phyloP scores from a whole-genome alignment of 1,284 basidiomycete genomes.

The Taiwanofungus camphoratus region DNA sequence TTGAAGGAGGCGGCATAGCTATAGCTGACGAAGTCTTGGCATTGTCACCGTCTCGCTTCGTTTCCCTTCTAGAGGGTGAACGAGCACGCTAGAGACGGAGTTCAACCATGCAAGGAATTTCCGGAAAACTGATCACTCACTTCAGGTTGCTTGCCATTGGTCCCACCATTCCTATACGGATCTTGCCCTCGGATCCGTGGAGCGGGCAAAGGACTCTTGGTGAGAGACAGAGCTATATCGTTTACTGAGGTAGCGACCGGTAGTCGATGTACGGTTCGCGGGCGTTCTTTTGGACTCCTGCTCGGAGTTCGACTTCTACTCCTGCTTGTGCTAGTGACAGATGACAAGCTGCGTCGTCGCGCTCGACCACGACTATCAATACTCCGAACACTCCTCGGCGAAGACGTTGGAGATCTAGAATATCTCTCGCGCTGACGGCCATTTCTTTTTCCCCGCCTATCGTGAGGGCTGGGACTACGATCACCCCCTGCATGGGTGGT shows the following conservation, averaged over 20 bases:
- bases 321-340: constrained; percentile 29
- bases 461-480: constrained; percentile 29
- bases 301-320: constrained; percentile 50
- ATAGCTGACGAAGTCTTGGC: background rate
- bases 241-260: constrained; percentile 44
- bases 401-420: constrained; percentile 23
- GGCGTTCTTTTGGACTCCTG: constrained; percentile 41
- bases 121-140: constrained; percentile 6
- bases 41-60: background rate
- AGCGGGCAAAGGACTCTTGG: constrained; percentile 20
- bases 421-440: constrained; percentile 17
- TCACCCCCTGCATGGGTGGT: constrained; percentile 36
- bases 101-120: background rate
- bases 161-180: constrained; percentile 14
- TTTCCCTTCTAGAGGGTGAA: background rate
- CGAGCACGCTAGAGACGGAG: constrained; percentile 8
- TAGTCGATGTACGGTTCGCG: constrained; percentile 57
- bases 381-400: constrained; percentile 15
- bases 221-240: constrained; percentile 32
- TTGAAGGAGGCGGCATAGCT: constrained; percentile 14
- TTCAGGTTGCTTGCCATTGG: constrained; percentile 18
- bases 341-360: constrained; percentile 26
- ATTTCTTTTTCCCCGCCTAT: constrained; percentile 17
- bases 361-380: constrained; percentile 24
- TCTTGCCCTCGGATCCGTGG: constrained; percentile 12